These are phyloP conservation scores for Stagonosporopsis rhizophila DNA, from an alignment of 2,329 filamentous ascomycete genomes.

Conservation along the genomic window DNA sequence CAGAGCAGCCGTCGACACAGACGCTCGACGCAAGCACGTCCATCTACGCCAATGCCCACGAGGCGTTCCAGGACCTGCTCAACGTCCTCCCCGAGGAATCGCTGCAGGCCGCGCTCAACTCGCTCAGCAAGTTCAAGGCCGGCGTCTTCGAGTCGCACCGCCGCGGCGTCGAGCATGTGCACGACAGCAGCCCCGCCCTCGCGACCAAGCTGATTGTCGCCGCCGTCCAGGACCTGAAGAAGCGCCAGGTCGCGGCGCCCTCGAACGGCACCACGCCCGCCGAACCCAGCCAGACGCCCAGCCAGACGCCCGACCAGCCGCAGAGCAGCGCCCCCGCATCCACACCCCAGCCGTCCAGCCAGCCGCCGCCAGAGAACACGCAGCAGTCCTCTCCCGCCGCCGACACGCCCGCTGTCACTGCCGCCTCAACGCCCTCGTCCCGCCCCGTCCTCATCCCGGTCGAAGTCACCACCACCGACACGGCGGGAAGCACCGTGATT, in stretches of 20 bases:
- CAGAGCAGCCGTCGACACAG: slow-evolving; percentile 26
- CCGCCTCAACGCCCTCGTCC: slow-evolving; percentile 15
- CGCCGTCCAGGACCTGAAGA: slow-evolving; percentile 60
- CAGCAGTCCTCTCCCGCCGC: slow-evolving; percentile 3
- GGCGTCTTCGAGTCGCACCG: slow-evolving; percentile 72
- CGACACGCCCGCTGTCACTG: slow-evolving; percentile 11
- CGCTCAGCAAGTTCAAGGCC: slow-evolving; percentile 69
- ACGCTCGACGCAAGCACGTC: slow-evolving; percentile 25
- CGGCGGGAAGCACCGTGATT: slow-evolving; percentile 43
- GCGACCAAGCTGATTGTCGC: slow-evolving; percentile 69
- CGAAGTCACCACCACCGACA: slow-evolving; percentile 49
- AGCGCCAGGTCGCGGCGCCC: slow-evolving; percentile 48
- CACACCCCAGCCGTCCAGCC: slow-evolving; percentile 6
- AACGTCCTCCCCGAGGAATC: slow-evolving; percentile 64
- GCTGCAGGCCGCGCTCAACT: slow-evolving; percentile 71
- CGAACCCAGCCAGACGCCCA: slow-evolving; percentile 14
- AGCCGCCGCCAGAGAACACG: slow-evolving; percentile 12
- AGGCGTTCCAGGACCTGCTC: slow-evolving; percentile 63
- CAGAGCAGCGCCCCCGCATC: slow-evolving; percentile 11
- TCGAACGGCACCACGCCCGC: slow-evolving; percentile 35
- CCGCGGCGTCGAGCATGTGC: slow-evolving; percentile 68
- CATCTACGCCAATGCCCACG: slow-evolving; percentile 44
- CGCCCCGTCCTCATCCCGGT: slow-evolving; percentile 48
- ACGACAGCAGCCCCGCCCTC: slow-evolving; percentile 66
- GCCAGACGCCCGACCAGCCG: slow-evolving; percentile 16